Conservation (phyloP, 208 protist species). For the Acanthamoeba quina region DNA sequence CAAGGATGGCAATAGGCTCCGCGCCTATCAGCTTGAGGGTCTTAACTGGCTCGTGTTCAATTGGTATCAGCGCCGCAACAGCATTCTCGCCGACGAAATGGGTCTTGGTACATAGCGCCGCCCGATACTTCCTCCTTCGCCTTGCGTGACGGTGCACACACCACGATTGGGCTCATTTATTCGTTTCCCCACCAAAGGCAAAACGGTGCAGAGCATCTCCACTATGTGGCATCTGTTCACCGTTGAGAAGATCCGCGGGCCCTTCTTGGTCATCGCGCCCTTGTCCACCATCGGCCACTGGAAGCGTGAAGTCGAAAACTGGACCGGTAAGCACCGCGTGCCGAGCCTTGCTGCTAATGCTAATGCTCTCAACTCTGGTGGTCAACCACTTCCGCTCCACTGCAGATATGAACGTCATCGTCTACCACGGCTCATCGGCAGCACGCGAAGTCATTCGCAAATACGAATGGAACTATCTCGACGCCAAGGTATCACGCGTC, state of each 20-base stretch:
- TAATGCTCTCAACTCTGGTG: not conserved
- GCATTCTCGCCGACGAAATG: constrained; percentile 98
- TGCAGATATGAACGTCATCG: constrained; percentile 91
- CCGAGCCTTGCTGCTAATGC: not conserved
- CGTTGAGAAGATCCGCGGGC: constrained; percentile 89
- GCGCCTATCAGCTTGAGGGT: constrained; percentile 96
- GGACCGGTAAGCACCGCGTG: constrained; percentile 84
- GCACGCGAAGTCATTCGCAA: constrained; percentile 85
- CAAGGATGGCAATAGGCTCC: not conserved
- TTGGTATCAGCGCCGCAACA: constrained; percentile 92
- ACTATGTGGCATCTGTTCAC: constrained; percentile 85
- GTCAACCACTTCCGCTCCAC: not conserved
- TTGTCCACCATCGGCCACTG: constrained; percentile 96
- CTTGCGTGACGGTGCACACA: not conserved
- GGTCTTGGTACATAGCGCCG: constrained; percentile 91
- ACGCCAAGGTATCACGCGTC: constrained; percentile 37
- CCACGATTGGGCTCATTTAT: not conserved
- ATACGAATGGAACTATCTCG: constrained; percentile 86
- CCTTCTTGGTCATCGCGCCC: constrained; percentile 96
- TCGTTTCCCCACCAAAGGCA: constrained; percentile 79
- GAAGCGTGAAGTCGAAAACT: constrained; percentile 91
- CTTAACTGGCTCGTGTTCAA: constrained; percentile 95
- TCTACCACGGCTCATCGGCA: constrained; percentile 94
- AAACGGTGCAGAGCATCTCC: constrained; percentile 96
- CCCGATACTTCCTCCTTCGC: not conserved